Evolutionary conservation across 352 stramenopile species (phyloP).

Genomic region (Saprolegnia diclina): DNA sequence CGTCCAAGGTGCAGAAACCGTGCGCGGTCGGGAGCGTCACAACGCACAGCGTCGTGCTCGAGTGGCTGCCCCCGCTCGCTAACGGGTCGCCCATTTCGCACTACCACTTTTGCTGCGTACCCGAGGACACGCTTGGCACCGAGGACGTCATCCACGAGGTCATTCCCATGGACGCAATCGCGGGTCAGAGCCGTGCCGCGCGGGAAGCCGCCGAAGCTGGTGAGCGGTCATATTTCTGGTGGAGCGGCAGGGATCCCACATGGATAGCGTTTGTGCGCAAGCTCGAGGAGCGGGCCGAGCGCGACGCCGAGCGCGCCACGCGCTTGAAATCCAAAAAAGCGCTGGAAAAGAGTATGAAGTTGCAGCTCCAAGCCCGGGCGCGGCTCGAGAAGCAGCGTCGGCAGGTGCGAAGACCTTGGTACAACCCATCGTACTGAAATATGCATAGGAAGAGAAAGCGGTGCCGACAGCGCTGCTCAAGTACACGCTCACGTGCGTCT

Average conservation of each 20-base stretch:
- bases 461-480: background rate
- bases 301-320: background rate
- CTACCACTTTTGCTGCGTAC: conserved; percentile 52
- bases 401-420: background rate
- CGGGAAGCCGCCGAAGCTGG: background rate
- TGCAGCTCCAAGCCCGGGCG: conserved; percentile 1
- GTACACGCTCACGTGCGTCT: conserved; percentile 41
- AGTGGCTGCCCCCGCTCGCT: conserved; percentile 42
- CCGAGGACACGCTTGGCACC: conserved; percentile 42
- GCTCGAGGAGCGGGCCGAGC: background rate
- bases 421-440: too few species aligned
- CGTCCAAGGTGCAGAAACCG: conserved; percentile 41
- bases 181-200: conserved; percentile 8
- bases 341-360: background rate
- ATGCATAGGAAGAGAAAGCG: conserved; percentile 3
- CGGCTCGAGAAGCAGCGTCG: background rate
- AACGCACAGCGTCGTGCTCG: conserved; percentile 41
- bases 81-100: conserved; percentile 52
- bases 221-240: background rate
- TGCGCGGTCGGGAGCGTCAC: conserved; percentile 35
- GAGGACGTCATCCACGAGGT: conserved; percentile 35
- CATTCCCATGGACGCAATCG: conserved; percentile 33
- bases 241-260: conserved; percentile 15
- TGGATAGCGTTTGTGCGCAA: conserved; percentile 7
- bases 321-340: background rate